A percentile compares a stretch with the other conserved stretches of the same genome.
Conservation (phyloP, 1,139 yeast genomes). For the Zygotorulaspora mrakii region DNA sequence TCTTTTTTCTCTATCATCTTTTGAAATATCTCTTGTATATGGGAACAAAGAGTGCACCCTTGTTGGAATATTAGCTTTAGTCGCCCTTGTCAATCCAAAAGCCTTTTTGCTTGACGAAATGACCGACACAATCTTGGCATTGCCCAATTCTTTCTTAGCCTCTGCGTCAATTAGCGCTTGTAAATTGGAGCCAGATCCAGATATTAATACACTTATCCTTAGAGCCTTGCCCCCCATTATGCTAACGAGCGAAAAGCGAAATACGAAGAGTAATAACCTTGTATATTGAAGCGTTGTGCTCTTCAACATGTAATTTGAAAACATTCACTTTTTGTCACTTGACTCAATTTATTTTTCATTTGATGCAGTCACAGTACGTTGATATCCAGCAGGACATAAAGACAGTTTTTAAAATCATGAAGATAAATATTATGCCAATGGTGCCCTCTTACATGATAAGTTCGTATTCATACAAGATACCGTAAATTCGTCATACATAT, state of each 20-base stretch:
- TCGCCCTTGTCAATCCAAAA: conserved; percentile 78
- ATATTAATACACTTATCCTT: conserved; percentile 70
- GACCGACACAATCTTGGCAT: conserved; percentile 46
- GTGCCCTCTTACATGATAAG: too few species aligned
- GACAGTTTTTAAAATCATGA: too few species aligned
- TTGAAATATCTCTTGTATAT: conserved; percentile 74
- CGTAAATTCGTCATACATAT: too few species aligned
- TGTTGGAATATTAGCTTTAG: conserved; percentile 62
- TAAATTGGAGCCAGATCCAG: conserved; percentile 90
- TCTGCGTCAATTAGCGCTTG: conserved; percentile 87
- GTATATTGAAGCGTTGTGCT: too few species aligned
- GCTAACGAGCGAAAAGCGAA: background rate
- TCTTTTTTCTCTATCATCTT: conserved; percentile 51
- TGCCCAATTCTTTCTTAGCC: conserved; percentile 52
- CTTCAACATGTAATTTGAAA: too few species aligned
- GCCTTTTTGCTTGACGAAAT: conserved; percentile 82
- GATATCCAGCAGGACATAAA: too few species aligned
- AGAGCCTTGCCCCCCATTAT: background rate
- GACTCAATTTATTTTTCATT: background rate
- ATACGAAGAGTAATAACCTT: background rate
- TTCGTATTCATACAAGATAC: too few species aligned
- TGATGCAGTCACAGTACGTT: too few species aligned
- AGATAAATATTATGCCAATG: too few species aligned
- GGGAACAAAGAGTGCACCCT: conserved; percentile 63
- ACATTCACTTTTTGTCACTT: too few species aligned